Evolutionary conservation across 495 filamentous ascomycete species (phyloP).

Genomic region (Talaromyces stipitatus): DNA sequence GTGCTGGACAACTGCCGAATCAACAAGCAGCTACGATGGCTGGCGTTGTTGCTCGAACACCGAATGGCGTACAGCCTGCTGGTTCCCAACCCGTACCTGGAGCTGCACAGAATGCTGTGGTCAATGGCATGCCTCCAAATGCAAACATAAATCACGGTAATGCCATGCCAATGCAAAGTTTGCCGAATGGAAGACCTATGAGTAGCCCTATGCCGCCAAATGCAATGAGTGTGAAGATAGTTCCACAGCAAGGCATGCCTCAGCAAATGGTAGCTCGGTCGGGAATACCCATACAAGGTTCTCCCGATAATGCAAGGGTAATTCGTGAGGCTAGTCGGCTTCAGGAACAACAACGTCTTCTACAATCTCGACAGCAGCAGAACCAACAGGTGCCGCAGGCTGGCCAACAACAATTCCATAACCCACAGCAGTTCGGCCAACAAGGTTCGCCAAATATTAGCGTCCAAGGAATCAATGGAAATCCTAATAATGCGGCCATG

Average conservation of each 20-base stretch:
- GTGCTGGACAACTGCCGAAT: conserved; percentile 34
- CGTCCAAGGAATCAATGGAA: conserved; percentile 41
- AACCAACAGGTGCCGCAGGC: conserved; percentile 38
- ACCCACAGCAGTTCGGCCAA: conserved; percentile 29
- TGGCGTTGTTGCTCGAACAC: conserved; percentile 24
- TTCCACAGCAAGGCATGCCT: conserved; percentile 68
- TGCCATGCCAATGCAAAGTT: conserved; percentile 11
- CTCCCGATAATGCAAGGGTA: conserved; percentile 45
- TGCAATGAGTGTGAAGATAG: conserved; percentile 55
- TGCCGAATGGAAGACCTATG: conserved; percentile 31
- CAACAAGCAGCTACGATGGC: conserved; percentile 35
- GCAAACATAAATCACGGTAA: conserved; percentile 8
- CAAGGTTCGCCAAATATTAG: conserved; percentile 38
- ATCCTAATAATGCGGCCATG: conserved; percentile 46
- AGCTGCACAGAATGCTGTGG: conserved; percentile 19
- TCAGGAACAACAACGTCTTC: conserved; percentile 58
- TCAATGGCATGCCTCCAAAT: conserved; percentile 20
- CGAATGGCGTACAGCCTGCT: conserved; percentile 32
- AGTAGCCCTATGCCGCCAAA: conserved; percentile 45
- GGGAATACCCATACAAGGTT: conserved; percentile 48
- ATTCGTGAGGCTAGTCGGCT: conserved; percentile 53
- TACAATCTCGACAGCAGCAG: conserved; percentile 57
- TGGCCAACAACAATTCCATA: conserved; percentile 22
- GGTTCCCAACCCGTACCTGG: conserved; percentile 21
- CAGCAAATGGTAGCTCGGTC: conserved; percentile 48